Base-by-base conservation (phyloP, 768 basidiomycete genomes). In the Calocybe indica region DNA sequence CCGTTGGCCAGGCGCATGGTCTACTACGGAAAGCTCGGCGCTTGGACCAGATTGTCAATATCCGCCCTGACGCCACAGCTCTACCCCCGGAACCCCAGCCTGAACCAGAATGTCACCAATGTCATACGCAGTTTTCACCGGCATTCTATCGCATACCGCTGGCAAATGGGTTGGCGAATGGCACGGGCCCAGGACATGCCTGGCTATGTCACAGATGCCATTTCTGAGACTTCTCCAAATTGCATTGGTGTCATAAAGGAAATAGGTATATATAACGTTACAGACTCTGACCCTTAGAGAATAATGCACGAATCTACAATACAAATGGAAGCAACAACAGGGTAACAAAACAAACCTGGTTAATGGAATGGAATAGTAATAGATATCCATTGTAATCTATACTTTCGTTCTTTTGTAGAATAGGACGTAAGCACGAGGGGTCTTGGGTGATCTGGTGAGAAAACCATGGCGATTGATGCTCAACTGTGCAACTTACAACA, bases 21-120 rank as follows among this genome's bases (percentile, higher is more conserved):
- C 75, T 94, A 5, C 77, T 96, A 22, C 88, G 95, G 43, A 94
- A 94, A 65, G 93, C 93, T 6, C 80, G 81, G 12, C 80, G 92
- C 12, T 72, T 97, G 13, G 95, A 97, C 59, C 68, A 70, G 30
- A 72, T 90, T 40, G 69, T 92, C 52, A 78, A 78, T 53, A 59
- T 66, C 32, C 75, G 71, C 50, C 61, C 47, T 39, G 78, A 81
- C 32, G 49, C 59, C 28, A 56, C 56, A 32, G 37, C 58, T 5
- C 56, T 61, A 38, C 51, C 55, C 2, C 51, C 58, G 7, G 54
- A 59, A 8, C 52, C 55, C 8, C 40, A 51, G 10, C 47, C 59
- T 12, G 73, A 75, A 14, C 71, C 72, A 28, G 66, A 72, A 55
- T 92, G 89, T 59, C 68, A 66, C 52, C 65, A 68, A 28, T 92